These are phyloP conservation scores for Sclerotinia glacialis DNA, from an alignment of 2,329 filamentous ascomycete genomes.

Conservation along the genomic window DNA sequence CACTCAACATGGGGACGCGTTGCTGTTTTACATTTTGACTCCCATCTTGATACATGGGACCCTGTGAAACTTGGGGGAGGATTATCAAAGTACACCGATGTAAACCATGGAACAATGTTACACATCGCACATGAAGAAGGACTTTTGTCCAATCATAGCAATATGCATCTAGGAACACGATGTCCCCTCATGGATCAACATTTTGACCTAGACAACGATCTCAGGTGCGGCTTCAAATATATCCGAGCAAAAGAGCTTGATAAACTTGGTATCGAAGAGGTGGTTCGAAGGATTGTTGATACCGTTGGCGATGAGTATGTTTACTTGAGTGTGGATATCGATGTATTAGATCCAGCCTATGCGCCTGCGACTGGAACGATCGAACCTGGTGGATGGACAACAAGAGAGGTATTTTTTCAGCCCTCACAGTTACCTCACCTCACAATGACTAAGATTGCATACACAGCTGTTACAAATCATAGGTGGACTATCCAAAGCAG, in stretches of 20 bases:
- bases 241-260: conserved; percentile 36
- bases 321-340: conserved; percentile 39
- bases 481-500: conserved; percentile 34
- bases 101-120: conserved; percentile 39
- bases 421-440: neutral
- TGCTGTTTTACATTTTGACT: conserved; percentile 38
- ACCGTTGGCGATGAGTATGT: conserved; percentile 35
- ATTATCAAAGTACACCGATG: conserved; percentile 34
- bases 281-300: conserved; percentile 35
- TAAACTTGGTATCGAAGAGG: conserved; percentile 32
- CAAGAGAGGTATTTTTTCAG: conserved; percentile 33
- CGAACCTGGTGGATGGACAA: conserved; percentile 40
- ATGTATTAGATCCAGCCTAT: conserved; percentile 38
- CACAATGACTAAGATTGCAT: neutral
- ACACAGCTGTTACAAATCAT: conserved; percentile 36
- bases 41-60: conserved; percentile 38
- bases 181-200: conserved; percentile 33
- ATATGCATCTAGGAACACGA: conserved; percentile 38
- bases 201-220: conserved; percentile 37
- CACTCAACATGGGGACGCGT: conserved; percentile 37
- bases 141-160: conserved; percentile 35
- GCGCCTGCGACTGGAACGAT: conserved; percentile 39
- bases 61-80: conserved; percentile 36
- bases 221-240: conserved; percentile 36
- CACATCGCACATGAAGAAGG: conserved; percentile 40